Conservation (phyloP, 345 rosid species). For the Eucalyptus fibrosa region DNA sequence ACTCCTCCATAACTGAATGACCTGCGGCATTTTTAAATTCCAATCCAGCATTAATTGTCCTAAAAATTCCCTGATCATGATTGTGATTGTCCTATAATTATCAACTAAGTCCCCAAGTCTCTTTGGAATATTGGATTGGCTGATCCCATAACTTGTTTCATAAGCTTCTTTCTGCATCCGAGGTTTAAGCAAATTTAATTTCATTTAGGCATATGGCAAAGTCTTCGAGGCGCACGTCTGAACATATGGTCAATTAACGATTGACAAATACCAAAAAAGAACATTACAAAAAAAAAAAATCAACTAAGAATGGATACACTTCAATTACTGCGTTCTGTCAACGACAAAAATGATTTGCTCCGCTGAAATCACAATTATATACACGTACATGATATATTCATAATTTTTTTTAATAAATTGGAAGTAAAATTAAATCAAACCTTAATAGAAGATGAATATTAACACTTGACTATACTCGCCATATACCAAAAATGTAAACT, state of each 20-base stretch:
- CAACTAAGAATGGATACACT: neutral
- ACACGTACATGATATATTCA: neutral
- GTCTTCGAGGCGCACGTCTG: neutral
- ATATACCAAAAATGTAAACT: neutral
- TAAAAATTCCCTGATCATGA: neutral
- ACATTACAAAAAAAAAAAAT: neutral
- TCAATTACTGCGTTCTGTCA: neutral
- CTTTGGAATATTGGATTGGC: neutral
- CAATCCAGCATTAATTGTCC: neutral
- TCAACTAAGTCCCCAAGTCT: neutral
- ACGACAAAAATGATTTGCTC: neutral
- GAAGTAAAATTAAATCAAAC: neutral
- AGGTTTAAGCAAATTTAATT: neutral
- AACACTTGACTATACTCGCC: neutral
- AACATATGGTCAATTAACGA: neutral
- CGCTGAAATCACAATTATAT: neutral
- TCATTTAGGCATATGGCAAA: neutral
- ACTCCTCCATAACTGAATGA: neutral
- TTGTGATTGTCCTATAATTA: neutral
- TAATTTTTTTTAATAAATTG: neutral
- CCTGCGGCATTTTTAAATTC: neutral
- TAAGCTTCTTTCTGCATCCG: neutral
- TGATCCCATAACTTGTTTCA: neutral
- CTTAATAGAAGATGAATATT: neutral
- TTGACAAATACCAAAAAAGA: neutral